Conservation (phyloP, 306 rosid genomes). For the Cucumis melo region DNA sequence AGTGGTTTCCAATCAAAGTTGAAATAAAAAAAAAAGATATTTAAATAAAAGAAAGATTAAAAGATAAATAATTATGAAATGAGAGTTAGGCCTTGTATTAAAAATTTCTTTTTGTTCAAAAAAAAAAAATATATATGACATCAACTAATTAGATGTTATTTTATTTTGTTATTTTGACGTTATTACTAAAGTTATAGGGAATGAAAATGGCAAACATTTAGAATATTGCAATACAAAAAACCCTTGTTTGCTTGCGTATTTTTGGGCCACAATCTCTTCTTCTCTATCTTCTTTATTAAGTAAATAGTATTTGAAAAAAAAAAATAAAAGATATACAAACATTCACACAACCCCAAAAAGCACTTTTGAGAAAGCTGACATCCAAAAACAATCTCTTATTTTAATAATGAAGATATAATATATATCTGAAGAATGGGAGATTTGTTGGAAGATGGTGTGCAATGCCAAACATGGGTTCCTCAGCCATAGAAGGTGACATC, state of each 20-base stretch:
- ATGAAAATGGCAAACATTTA: background rate
- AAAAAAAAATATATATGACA: background rate
- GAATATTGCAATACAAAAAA: background rate
- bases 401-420: background rate
- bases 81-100: background rate
- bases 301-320: background rate
- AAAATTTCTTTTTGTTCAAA: background rate
- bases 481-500: background rate
- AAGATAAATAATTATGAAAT: background rate
- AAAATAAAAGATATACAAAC: background rate
- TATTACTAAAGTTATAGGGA: background rate
- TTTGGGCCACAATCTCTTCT: background rate
- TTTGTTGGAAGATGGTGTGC: background rate
- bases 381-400: background rate
- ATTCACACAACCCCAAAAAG: background rate
- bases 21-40: background rate
- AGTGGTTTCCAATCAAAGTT: background rate
- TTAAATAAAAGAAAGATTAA: background rate
- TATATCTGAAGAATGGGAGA: background rate
- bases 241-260: background rate
- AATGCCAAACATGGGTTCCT: background rate
- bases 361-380: constrained; percentile 2
- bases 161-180: background rate
- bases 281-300: background rate
- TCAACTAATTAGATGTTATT: background rate